Base-by-base conservation (phyloP, 805 yeast species). In the Yamadazyma nakazawae region DNA sequence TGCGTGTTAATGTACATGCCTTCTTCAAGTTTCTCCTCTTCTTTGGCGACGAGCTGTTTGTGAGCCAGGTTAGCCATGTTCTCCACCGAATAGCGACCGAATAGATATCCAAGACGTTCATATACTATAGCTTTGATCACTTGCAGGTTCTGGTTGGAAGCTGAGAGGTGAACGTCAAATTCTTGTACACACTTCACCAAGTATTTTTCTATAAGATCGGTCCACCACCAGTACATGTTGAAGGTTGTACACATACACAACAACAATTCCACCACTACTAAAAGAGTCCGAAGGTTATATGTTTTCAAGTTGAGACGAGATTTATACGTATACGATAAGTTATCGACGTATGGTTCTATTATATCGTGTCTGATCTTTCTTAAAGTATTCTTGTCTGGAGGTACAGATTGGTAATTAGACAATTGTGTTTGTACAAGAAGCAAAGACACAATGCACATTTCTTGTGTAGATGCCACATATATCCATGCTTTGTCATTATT, bases 381-480 rank as follows among this genome's bases (percentile, higher is more conserved):
- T 55, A 55, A 63, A 51, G 68, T 72, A 59, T 63, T 74, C 61
- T 51, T 63, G 52, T 70, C 74, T 1, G 74, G 72, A 1, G 50
- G 40, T 2, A 32, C 19, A 16, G 43, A 12, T 12, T 40, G 49
- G 16, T 24, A n/a, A 14, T 50, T 74, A 21, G 49, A 48, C 50
- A 59, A 64, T 50, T 70, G 75, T 14, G 75, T 72, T 51, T 72
- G 76, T 2, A 72, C 90, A 64, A 92, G 72, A 4, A 91, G 65
- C 21, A 85, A 69, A 1, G 95, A 80, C 1, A 84, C 71, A 0
- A 91, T 86, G 55, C 88, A 83, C 85, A 89, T 87, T 63, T 92
- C 97, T 53, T 91, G 90, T n/a, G 85, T 73, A 0, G 95, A 81
- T 0, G 97, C 96, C 42, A 84, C 77, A 55, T 85, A 81, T 11